A percentile compares a stretch with the other conserved stretches of the same genome.
These are phyloP conservation scores for Hypomyces rosellus DNA, from an alignment of 2,329 filamentous ascomycete species.

Conservation along the genomic window DNA sequence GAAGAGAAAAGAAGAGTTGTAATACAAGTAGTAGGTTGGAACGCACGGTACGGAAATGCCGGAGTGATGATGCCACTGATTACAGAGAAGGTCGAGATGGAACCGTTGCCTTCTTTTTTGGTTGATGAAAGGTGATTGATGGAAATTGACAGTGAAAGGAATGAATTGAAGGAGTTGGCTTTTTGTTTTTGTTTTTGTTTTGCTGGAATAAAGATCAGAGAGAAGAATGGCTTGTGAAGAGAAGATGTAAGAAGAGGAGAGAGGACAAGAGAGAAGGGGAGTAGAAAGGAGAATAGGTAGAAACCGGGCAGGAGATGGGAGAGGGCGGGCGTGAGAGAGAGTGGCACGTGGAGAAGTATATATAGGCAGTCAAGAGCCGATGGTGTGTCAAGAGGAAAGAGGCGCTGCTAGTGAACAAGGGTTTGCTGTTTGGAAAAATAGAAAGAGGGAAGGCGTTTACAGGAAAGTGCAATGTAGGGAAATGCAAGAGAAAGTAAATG, in stretches of 20 bases:
- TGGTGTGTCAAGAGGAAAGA: background rate
- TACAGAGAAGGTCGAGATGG: too few relatives aligned
- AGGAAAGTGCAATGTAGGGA: too few relatives aligned
- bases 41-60: too few relatives aligned
- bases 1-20: background rate
- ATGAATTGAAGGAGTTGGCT: too few relatives aligned
- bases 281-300: background rate
- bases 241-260: conserved; percentile 1
- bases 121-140: too few relatives aligned
- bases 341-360: conserved; percentile 2
- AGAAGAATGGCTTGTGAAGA: background rate
- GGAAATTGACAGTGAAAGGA: too few relatives aligned
- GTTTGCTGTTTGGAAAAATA: too few relatives aligned
- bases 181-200: too few relatives aligned
- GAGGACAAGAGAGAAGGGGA: background rate
- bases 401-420: background rate
- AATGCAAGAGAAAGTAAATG: too few relatives aligned
- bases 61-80: too few relatives aligned
- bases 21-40: background rate
- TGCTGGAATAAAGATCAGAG: background rate
- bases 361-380: background rate
- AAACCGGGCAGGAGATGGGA: background rate
- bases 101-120: too few relatives aligned
- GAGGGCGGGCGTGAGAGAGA: background rate
- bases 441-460: background rate